A percentile compares a stretch with the other conserved stretches of the same genome.
phyloP scores from a whole-genome alignment of 108 stramenopile genomes.

The Mayamaea pseudoterrestris region DNA sequence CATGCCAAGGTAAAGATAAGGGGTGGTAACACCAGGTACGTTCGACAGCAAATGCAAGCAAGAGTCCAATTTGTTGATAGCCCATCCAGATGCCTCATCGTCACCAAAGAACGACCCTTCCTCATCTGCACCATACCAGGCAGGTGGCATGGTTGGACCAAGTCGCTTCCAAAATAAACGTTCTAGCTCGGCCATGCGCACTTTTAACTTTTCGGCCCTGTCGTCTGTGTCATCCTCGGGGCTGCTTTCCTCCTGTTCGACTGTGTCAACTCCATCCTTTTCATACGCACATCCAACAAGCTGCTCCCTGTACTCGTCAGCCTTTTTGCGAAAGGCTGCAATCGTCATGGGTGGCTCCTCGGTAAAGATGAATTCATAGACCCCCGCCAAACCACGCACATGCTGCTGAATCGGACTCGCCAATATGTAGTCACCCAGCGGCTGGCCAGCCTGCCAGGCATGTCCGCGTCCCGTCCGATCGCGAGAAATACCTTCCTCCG shows the following conservation, averaged over 20 bases:
- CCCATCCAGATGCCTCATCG: slow-evolving; percentile 78
- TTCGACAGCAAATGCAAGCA: slow-evolving; percentile 29
- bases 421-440: slow-evolving; percentile 57
- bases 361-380: slow-evolving; percentile 74
- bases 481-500: slow-evolving; percentile 22
- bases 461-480: slow-evolving; percentile 65
- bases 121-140: slow-evolving; percentile 92
- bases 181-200: slow-evolving; percentile 52
- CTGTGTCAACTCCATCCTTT: neutral
- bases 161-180: slow-evolving; percentile 87
- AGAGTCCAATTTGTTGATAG: slow-evolving; percentile 42
- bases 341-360: slow-evolving; percentile 43
- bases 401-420: slow-evolving; percentile 66
- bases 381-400: slow-evolving; percentile 68
- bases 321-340: slow-evolving; percentile 53
- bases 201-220: neutral
- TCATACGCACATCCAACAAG: slow-evolving; percentile 40
- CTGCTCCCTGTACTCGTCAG: slow-evolving; percentile 58
- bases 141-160: slow-evolving; percentile 84
- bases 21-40: slow-evolving; percentile 78
- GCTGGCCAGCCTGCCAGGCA: slow-evolving; percentile 61
- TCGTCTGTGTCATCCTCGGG: neutral
- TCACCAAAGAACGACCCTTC: slow-evolving; percentile 81
- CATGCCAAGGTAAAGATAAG: slow-evolving; percentile 84
- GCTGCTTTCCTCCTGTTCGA: neutral